These are phyloP conservation scores for Climacium dendroides DNA, from an alignment of 225 moss, liverwort and hornwort genomes.

Conservation along the genomic window DNA sequence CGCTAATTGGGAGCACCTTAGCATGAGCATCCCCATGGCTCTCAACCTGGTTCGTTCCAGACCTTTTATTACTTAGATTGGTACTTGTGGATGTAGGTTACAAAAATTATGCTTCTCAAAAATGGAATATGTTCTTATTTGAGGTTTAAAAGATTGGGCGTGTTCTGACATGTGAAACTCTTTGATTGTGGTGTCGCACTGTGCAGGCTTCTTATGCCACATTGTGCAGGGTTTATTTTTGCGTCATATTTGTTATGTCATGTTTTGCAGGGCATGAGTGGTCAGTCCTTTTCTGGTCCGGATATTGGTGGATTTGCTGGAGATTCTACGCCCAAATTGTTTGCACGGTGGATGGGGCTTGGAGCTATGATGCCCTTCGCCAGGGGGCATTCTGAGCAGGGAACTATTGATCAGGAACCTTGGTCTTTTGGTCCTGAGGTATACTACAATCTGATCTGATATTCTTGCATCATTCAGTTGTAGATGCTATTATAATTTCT, in stretches of 20 bases:
- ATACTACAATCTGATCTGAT: neutral
- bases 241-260: neutral
- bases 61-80: neutral
- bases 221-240: conserved; percentile 38
- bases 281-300: conserved; percentile 80
- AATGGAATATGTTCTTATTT: neutral
- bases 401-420: conserved; percentile 82
- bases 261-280: conserved; percentile 63
- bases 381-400: conserved; percentile 79
- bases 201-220: neutral
- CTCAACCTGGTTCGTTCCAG: conserved; percentile 52
- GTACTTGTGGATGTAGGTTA: neutral
- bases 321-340: conserved; percentile 63
- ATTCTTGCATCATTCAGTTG: neutral
- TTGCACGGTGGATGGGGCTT: conserved; percentile 92
- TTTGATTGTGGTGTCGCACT: neutral
- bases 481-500: neutral
- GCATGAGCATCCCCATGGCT: conserved; percentile 90
- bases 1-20: conserved; percentile 80
- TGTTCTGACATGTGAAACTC: neutral
- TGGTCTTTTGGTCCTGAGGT: conserved; percentile 94
- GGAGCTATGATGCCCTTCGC: conserved; percentile 82
- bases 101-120: neutral
- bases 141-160: neutral
- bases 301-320: conserved; percentile 94